Percentiles rank a stretch among this genome's conserved stretches.
Evolutionary conservation across 176 grass and related monocot genomes (phyloP).

Genomic region (maize (Zea mays)): DNA sequence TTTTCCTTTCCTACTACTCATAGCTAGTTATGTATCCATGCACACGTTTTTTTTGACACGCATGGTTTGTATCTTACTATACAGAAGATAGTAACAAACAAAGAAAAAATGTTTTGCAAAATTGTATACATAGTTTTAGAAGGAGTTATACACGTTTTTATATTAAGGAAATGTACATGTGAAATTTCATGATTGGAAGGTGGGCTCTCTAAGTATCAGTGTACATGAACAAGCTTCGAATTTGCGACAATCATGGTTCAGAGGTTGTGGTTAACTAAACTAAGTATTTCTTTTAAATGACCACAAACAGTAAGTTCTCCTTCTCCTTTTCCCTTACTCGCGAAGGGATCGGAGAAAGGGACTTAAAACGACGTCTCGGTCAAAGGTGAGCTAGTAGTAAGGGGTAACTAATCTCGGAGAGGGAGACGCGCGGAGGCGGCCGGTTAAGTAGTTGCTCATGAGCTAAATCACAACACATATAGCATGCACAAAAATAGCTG

Average conservation of each 20-base stretch:
- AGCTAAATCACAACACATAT: slow-evolving; percentile 34
- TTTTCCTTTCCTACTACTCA: not conserved
- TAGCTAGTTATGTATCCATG: not conserved
- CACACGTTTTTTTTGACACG: not conserved
- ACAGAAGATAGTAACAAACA: not conserved
- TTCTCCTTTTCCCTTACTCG: not conserved
- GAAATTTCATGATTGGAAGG: not conserved
- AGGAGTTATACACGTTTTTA: not conserved
- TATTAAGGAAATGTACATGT: not conserved
- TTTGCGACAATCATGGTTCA: not conserved
- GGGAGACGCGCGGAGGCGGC: not conserved
- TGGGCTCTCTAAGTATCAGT: not conserved
- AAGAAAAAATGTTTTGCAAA: not conserved
- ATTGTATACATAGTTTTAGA: not conserved
- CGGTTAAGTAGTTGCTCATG: slow-evolving; percentile 29
- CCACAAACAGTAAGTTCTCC: not conserved
- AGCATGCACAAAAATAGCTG: slow-evolving; percentile 49
- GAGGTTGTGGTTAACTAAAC: not conserved
- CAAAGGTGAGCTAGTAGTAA: slow-evolving; percentile 45
- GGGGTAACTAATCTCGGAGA: slow-evolving; percentile 46
- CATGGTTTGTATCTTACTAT: not conserved
- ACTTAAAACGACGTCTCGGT: slow-evolving; percentile 16
- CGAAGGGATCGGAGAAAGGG: not conserved
- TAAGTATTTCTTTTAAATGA: not conserved
- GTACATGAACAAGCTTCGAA: not conserved